Conservation (phyloP, 129 eudicot genomes). For the Helianthus annuus region DNA sequence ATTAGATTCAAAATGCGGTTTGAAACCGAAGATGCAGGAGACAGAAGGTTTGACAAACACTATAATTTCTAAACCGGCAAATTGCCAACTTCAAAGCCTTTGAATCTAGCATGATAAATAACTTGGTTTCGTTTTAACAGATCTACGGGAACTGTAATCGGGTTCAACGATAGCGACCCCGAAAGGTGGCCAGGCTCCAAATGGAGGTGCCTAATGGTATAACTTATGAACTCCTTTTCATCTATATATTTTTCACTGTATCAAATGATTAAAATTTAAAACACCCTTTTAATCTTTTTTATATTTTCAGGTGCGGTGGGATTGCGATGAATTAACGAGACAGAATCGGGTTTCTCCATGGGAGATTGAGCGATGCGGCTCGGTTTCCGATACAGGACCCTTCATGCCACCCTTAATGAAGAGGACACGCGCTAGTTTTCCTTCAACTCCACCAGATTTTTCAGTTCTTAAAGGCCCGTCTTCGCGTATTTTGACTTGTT, state of each 20-base stretch:
- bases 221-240: constrained; percentile 19
- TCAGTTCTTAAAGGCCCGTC: constrained; percentile 53
- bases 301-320: constrained; percentile 85
- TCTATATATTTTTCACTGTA: neutral
- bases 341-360: constrained; percentile 90
- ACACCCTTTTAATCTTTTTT: neutral
- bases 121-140: constrained; percentile 32
- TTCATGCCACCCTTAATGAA: constrained; percentile 54
- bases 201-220: constrained; percentile 85
- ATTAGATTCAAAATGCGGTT: constrained; percentile 78
- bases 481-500: constrained; percentile 12
- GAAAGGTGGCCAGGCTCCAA: constrained; percentile 89
- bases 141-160: constrained; percentile 68
- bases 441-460: constrained; percentile 46
- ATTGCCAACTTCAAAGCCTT: neutral
- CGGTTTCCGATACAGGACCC: constrained; percentile 52
- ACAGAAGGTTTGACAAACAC: constrained; percentile 56
- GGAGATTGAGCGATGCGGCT: constrained; percentile 87
- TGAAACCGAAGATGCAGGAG: constrained; percentile 84
- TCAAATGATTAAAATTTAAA: neutral
- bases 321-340: constrained; percentile 51
- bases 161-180: constrained; percentile 67
- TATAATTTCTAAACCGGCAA: neutral
- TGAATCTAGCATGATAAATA: neutral
- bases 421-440: constrained; percentile 59